phyloP scores from a whole-genome alignment of 2,329 filamentous ascomycete genomes.

The Ophiostoma montium region DNA sequence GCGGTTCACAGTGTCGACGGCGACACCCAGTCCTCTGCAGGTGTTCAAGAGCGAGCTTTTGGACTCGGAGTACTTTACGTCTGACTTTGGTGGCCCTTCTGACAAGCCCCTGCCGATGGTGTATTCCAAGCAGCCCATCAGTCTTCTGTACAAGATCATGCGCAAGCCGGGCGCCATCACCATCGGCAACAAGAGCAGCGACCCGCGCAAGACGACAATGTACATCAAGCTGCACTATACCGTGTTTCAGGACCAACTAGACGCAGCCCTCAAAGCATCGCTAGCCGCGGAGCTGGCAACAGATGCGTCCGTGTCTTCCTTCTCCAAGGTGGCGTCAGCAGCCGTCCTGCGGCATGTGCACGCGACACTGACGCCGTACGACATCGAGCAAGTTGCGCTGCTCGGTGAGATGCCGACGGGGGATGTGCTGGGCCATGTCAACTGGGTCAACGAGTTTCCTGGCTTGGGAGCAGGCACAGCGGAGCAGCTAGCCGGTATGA shows the following conservation, averaged over 20 bases:
- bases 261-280: slow-evolving; percentile 30
- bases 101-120: slow-evolving; percentile 39
- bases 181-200: neutral
- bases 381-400: slow-evolving; percentile 43
- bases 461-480: slow-evolving; percentile 27
- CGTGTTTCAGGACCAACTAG: slow-evolving; percentile 61
- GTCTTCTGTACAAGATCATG: slow-evolving; percentile 64
- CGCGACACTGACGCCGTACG: slow-evolving; percentile 29
- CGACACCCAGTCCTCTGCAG: slow-evolving; percentile 58
- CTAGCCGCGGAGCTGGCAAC: slow-evolving; percentile 23
- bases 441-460: slow-evolving; percentile 35
- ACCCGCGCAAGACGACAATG: slow-evolving; percentile 28
- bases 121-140: slow-evolving; percentile 70
- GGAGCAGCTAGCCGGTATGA: slow-evolving; percentile 20
- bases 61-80: slow-evolving; percentile 54
- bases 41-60: slow-evolving; percentile 58
- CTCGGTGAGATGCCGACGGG: slow-evolving; percentile 36
- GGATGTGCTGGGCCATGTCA: slow-evolving; percentile 27
- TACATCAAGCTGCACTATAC: slow-evolving; percentile 63
- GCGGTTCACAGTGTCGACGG: slow-evolving; percentile 78
- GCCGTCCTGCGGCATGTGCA: slow-evolving; percentile 31
- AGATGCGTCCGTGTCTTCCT: neutral
- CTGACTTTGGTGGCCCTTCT: slow-evolving; percentile 21
- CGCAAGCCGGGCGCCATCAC: slow-evolving; percentile 28
- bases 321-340: slow-evolving; percentile 13